phyloP scores from a whole-genome alignment of 371 early-diverging fungal genomes.

The Rhizopus arrhizus region DNA sequence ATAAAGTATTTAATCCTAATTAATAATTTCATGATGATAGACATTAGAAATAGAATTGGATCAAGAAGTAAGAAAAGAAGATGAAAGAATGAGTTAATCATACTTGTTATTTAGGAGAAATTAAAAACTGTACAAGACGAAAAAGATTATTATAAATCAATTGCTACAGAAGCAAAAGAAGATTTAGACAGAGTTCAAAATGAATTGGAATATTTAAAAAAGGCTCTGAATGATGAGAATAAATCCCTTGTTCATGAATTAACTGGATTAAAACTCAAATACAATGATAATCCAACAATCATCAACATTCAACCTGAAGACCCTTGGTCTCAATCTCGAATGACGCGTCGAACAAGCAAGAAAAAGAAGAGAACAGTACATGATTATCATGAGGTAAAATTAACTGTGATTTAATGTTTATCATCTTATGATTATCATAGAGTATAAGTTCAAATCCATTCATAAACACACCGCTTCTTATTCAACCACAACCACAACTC shows the following conservation, averaged over 20 bases:
- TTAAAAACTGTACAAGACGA: conserved; percentile 42
- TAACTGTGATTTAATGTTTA: background rate
- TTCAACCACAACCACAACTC: conserved; percentile 7
- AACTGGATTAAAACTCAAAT: conserved; percentile 33
- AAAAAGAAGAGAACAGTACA: conserved; percentile 37
- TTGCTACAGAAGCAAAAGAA: conserved; percentile 44
- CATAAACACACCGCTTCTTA: background rate
- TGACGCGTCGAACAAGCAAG: conserved; percentile 35
- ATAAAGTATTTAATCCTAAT: background rate
- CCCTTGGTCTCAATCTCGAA: conserved; percentile 40
- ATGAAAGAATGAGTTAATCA: too few species aligned
- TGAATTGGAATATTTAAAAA: conserved; percentile 34
- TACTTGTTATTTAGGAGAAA: background rate
- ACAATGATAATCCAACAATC: background rate
- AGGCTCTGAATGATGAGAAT: conserved; percentile 40
- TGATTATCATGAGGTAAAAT: conserved; percentile 41
- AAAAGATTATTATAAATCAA: conserved; percentile 49
- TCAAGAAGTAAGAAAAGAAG: background rate
- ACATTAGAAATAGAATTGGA: conserved; percentile 38
- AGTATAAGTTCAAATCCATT: background rate
- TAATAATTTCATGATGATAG: conserved; percentile 7
- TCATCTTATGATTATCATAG: background rate
- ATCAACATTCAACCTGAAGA: conserved; percentile 16
- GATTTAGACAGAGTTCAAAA: conserved; percentile 45
- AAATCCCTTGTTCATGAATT: conserved; percentile 37